Conservation (phyloP, 1,284 basidiomycete species). For the Sporisorium reilianum region DNA sequence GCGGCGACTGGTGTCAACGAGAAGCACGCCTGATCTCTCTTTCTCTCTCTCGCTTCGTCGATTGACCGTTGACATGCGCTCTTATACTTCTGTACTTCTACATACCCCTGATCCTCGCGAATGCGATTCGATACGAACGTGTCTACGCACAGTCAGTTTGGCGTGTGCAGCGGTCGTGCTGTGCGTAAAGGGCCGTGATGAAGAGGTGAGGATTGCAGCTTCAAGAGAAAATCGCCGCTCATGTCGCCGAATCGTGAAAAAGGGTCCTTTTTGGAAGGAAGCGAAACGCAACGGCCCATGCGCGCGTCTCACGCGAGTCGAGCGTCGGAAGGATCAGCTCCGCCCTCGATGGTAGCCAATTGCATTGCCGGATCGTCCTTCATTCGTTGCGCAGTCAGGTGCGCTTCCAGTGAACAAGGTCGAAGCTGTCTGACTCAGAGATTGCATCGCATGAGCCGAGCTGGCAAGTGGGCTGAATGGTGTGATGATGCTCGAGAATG, state of each 20-base stretch:
- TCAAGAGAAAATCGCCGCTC: not conserved
- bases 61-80: not conserved
- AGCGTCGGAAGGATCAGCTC: slow-evolving; percentile 35
- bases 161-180: not conserved
- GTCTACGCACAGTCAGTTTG: not conserved
- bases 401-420: not conserved
- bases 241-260: slow-evolving; percentile 1
- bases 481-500: not conserved
- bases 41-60: not conserved
- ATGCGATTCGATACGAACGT: not conserved
- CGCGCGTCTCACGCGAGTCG: slow-evolving; percentile 13
- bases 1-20: slow-evolving; percentile 10
- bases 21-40: slow-evolving; percentile 17
- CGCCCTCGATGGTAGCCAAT: slow-evolving; percentile 8
- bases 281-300: not conserved
- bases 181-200: not conserved
- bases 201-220: not conserved
- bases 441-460: not conserved
- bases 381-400: not conserved
- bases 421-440: not conserved
- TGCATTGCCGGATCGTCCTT: slow-evolving; percentile 24
- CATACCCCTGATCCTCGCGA: slow-evolving; percentile 6
- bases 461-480: not conserved
- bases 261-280: not conserved
- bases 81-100: slow-evolving; percentile 1